Percentiles rank a stretch among this genome's conserved stretches.
Evolutionary conservation across 148 eudicot species (phyloP).

Genomic region (Camellia sinensis): DNA sequence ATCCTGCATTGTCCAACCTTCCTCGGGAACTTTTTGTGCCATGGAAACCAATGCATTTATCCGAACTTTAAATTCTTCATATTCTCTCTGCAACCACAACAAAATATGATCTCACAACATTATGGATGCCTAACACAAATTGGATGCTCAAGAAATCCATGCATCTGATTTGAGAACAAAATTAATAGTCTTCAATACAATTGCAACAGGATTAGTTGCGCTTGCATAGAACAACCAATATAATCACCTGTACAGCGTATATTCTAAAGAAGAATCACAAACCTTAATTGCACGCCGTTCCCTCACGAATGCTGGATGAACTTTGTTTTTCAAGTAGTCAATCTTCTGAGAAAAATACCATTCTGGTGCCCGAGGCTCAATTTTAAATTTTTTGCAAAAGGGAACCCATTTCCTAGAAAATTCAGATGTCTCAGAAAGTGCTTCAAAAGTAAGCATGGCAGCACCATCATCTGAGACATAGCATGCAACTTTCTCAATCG

Average conservation of each 20-base stretch:
- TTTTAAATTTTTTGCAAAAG: conserved; percentile 65
- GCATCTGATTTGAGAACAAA: neutral
- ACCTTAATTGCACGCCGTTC: conserved; percentile 94
- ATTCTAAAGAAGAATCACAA: neutral
- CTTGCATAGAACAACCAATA: neutral
- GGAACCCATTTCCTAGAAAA: conserved; percentile 90
- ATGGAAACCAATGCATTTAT: conserved; percentile 69
- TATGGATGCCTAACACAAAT: neutral
- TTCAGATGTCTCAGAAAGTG: conserved; percentile 78
- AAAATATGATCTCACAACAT: neutral
- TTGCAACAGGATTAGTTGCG: neutral
- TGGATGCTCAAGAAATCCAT: neutral
- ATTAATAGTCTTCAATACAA: neutral
- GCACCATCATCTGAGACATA: conserved; percentile 96
- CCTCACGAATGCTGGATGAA: conserved; percentile 80
- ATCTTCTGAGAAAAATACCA: conserved; percentile 87
- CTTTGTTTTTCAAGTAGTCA: conserved; percentile 76
- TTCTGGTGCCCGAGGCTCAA: conserved; percentile 90
- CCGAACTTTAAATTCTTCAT: conserved; percentile 74
- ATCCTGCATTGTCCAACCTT: conserved; percentile 91
- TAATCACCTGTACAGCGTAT: neutral
- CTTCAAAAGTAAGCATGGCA: conserved; percentile 90
- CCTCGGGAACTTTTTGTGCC: conserved; percentile 82
- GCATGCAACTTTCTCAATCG: conserved; percentile 76
- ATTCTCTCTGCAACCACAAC: conserved; percentile 58